Evolutionary conservation across 495 filamentous ascomycete species (phyloP).

Genomic region (Geoglossum glabrum): DNA sequence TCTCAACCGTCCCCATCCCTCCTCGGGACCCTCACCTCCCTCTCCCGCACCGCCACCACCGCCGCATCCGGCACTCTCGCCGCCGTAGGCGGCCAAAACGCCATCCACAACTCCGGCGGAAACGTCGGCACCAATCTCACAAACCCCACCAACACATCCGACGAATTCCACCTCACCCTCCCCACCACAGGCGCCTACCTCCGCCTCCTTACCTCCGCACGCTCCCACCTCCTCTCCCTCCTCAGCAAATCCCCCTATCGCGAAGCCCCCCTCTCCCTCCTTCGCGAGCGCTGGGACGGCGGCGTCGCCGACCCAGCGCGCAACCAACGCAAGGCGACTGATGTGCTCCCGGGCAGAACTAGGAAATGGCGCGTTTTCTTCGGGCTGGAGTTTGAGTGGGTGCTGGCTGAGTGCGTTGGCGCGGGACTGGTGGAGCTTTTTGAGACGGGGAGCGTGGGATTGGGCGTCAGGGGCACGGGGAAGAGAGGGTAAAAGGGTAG

Average conservation of each 20-base stretch:
- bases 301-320: slow-evolving; percentile 37
- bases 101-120: slow-evolving; percentile 32
- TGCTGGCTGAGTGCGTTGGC: slow-evolving; percentile 57
- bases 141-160: slow-evolving; percentile 6
- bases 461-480: slow-evolving; percentile 34
- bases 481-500: background rate
- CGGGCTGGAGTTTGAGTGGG: slow-evolving; percentile 60
- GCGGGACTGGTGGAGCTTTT: slow-evolving; percentile 67
- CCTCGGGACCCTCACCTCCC: slow-evolving; percentile 25
- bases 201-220: slow-evolving; percentile 43
- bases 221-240: slow-evolving; percentile 43
- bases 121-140: slow-evolving; percentile 13
- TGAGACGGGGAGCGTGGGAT: slow-evolving; percentile 64
- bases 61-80: slow-evolving; percentile 41
- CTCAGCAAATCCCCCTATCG: slow-evolving; percentile 35
- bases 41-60: slow-evolving; percentile 30
- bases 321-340: slow-evolving; percentile 42
- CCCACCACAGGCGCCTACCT: slow-evolving; percentile 58
- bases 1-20: slow-evolving; percentile 32
- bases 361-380: slow-evolving; percentile 68
- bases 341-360: slow-evolving; percentile 53
- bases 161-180: slow-evolving; percentile 40
- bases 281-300: slow-evolving; percentile 69
- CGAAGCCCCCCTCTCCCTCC: slow-evolving; percentile 43
- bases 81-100: slow-evolving; percentile 39